Conservation (phyloP, 2,329 filamentous ascomycete species). For the Penicillium janthinellum region DNA sequence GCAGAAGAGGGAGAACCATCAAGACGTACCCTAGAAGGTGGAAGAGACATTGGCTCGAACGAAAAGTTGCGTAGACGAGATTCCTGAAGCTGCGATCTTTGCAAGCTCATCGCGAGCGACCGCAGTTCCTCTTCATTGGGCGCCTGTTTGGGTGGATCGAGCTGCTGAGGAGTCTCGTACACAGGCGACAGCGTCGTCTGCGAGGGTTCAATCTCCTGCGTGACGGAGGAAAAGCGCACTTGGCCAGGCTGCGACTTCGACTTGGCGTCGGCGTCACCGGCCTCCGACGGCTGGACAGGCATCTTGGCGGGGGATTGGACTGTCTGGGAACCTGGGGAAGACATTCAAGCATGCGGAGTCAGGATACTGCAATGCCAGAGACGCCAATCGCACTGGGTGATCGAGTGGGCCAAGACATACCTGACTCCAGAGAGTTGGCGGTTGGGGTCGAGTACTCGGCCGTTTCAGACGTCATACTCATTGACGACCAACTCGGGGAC, state of each 20-base stretch:
- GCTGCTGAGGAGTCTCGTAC: slow-evolving; percentile 9
- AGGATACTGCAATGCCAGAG: slow-evolving; percentile 6
- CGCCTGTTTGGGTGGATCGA: slow-evolving; percentile 26
- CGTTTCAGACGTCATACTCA: slow-evolving; percentile 42
- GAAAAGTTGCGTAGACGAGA: slow-evolving; percentile 81
- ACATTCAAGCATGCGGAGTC: slow-evolving; percentile 13
- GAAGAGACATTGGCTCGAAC: slow-evolving; percentile 88
- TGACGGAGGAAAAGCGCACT: slow-evolving; percentile 72
- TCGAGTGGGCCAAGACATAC: slow-evolving; percentile 31
- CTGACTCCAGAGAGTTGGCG: slow-evolving; percentile 30
- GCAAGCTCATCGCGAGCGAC: slow-evolving; percentile 71
- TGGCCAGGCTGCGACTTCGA: slow-evolving; percentile 36
- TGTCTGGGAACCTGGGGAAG: slow-evolving; percentile 19
- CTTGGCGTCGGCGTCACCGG: slow-evolving; percentile 32
- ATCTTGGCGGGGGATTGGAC: slow-evolving; percentile 28
- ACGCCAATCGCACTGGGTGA: background rate
- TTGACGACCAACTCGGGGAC: slow-evolving; percentile 21
- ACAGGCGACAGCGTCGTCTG: slow-evolving; percentile 32
- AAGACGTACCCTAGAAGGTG: slow-evolving; percentile 51
- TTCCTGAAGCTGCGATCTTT: slow-evolving; percentile 76
- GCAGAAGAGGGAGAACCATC: slow-evolving; percentile 8
- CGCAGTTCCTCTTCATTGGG: slow-evolving; percentile 64
- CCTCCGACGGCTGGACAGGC: slow-evolving; percentile 26
- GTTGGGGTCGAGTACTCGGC: slow-evolving; percentile 29
- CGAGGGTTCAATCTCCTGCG: slow-evolving; percentile 67